A percentile compares a stretch with the other conserved stretches of the same genome.
Conservation (phyloP, 1,284 basidiomycete species). For the Xerocomus amazonicus region DNA sequence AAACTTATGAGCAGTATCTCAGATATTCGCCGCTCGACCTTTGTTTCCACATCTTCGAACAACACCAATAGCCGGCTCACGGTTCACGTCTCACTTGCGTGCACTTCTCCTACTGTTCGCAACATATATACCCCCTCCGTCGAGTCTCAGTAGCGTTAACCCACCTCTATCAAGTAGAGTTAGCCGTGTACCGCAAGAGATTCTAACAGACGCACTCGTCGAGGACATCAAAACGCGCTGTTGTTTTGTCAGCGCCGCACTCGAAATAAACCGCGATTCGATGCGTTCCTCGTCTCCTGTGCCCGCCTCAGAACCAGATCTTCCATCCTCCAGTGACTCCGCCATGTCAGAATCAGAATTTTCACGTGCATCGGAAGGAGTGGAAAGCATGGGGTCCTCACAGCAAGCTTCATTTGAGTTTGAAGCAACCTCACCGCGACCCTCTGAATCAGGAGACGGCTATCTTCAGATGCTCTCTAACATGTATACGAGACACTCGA, state of each 20-base stretch:
- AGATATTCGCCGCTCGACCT: constrained; percentile 89
- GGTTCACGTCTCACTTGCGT: constrained; percentile 72
- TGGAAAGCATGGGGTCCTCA: constrained; percentile 48
- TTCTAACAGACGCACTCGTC: constrained; percentile 69
- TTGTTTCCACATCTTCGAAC: constrained; percentile 77
- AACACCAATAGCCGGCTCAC: constrained; percentile 77
- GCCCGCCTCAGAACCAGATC: constrained; percentile 47
- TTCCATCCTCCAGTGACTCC: constrained; percentile 50
- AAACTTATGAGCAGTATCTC: constrained; percentile 3
- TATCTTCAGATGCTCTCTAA: constrained; percentile 62
- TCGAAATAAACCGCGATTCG: constrained; percentile 40
- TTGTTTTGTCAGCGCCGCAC: constrained; percentile 69
- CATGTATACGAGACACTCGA: constrained; percentile 70
- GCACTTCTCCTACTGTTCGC: constrained; percentile 78
- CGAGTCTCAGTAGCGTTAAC: constrained; percentile 61
- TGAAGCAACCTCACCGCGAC: constrained; percentile 44
- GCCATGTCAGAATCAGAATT: constrained; percentile 65
- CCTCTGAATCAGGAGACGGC: constrained; percentile 37
- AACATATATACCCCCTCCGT: constrained; percentile 74
- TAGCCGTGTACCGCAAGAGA: constrained; percentile 66
- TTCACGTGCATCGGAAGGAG: constrained; percentile 49
- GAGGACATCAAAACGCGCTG: constrained; percentile 82
- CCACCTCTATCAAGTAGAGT: constrained; percentile 60
- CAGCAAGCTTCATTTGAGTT: constrained; percentile 58
- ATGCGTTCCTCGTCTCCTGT: constrained; percentile 42